These are phyloP conservation scores for Pseudogymnoascus sp. DNA, from an alignment of 2,329 filamentous ascomycete species.

Conservation along the genomic window DNA sequence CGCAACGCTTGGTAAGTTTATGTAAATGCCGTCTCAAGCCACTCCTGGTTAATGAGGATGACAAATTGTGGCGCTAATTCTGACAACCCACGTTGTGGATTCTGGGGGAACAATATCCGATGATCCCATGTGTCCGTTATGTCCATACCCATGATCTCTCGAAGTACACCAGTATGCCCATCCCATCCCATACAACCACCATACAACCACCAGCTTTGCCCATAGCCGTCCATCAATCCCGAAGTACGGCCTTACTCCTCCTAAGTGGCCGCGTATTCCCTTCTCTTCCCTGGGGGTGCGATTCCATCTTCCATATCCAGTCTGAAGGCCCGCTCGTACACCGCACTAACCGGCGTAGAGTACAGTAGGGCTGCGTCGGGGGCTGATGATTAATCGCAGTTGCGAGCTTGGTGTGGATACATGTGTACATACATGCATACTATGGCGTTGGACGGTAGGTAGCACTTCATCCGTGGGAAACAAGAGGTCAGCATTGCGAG, in stretches of 20 bases:
- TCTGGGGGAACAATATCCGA: slow-evolving; percentile 4
- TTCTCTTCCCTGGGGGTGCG: neutral
- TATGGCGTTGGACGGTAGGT: neutral
- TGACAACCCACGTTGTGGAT: slow-evolving; percentile 8
- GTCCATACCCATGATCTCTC: neutral
- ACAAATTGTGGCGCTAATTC: slow-evolving; percentile 9
- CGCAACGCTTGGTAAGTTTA: slow-evolving; percentile 4
- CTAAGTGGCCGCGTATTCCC: neutral
- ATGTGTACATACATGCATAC: neutral
- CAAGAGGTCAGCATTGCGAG: slow-evolving; percentile 6
- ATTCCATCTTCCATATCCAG: slow-evolving; percentile 9
- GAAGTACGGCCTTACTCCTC: neutral
- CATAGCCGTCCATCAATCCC: neutral
- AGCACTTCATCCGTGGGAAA: neutral
- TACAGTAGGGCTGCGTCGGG: slow-evolving; percentile 4
- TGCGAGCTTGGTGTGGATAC: neutral
- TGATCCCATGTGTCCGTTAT: neutral
- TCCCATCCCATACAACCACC: no score
- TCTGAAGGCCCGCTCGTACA: neutral
- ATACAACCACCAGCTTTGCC: neutral
- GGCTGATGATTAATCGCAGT: neutral
- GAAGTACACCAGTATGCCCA: neutral
- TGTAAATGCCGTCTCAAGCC: neutral
- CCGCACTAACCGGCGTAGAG: neutral
- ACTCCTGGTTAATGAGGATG: slow-evolving; percentile 4